Evolutionary conservation across 768 basidiomycete genomes (phyloP), one percentile per base, ranked within the genome.

Genomic region (Clitopilus passeckerianus): DNA sequence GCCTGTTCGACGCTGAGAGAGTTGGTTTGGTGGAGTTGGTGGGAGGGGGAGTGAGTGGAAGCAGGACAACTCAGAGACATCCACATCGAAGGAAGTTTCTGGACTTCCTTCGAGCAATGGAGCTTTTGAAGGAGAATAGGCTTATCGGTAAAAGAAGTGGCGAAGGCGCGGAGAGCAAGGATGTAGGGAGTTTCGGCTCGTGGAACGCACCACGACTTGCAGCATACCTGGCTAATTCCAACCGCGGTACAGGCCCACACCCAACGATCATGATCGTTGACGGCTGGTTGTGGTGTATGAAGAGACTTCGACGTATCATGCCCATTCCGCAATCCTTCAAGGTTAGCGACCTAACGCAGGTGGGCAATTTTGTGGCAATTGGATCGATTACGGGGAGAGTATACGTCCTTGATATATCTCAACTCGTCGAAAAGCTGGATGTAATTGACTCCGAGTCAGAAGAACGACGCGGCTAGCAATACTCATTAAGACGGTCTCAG

Each of bases 51-150:
- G n/a, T n/a, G n/a, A 41, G 10, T 12, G n/a, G n/a, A 41, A 12
- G 37, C 10, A 14, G 2, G 3, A 3, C 37, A 4, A 41, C 3
- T 9, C 15, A 41, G 37, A 15, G 12, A 41, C 37, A 41, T 9
- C 22, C 54, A 76, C 12, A 41, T 3, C n/a, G 37, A 18, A 9
- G 5, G 15, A 41, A 5, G 37, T 5, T 41, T 2, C 5, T 9
- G 5, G 10, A 41, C 3, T 15, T 41, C 37, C 37, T 41, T 41
- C 15, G 15, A 5, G 5, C 5, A 14, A 41, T 41, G 37, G 15
- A 41, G 10, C 5, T 15, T 12, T 18, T 41, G 37, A 9, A 15
- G n/a, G 10, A 41, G 15, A 5, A 18, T 15, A 41, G 10, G 2
- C 10, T 15, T 3, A 41, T 41, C 10, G 37, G 37, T 4, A 3